Evolutionary conservation across 495 filamentous ascomycete species (phyloP).

Genomic region (Xylaria bambusicola): DNA sequence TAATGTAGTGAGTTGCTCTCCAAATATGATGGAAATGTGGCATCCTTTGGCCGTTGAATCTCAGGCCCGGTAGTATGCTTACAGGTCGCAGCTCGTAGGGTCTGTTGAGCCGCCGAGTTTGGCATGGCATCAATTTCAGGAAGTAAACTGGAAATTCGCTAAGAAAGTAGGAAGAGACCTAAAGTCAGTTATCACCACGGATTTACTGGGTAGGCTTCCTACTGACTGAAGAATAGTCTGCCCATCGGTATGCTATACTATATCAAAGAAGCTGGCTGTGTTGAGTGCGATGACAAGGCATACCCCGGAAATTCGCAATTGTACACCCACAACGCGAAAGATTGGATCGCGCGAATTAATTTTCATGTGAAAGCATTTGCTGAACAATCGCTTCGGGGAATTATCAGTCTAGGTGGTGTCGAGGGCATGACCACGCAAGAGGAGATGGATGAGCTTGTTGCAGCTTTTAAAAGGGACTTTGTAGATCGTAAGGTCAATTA

Average conservation of each 20-base stretch:
- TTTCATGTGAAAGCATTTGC: neutral
- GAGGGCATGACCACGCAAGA: slow-evolving; percentile 13
- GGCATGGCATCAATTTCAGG: slow-evolving; percentile 11
- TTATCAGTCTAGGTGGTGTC: slow-evolving; percentile 5
- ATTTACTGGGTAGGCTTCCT: too few species aligned
- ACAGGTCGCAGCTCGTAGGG: neutral
- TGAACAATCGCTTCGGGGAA: slow-evolving; percentile 1
- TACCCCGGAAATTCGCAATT: neutral
- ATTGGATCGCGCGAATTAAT: slow-evolving; percentile 6
- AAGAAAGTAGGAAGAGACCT: slow-evolving; percentile 10
- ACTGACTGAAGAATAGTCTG: slow-evolving; percentile 2
- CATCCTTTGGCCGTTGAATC: too few species aligned
- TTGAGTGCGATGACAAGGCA: slow-evolving; percentile 10
- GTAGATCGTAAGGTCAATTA: slow-evolving; percentile 2
- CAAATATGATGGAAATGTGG: too few species aligned
- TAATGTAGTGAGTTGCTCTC: neutral
- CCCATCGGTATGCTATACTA: slow-evolving; percentile 9
- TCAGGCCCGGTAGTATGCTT: neutral
- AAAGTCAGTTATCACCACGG: neutral
- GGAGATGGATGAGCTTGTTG: slow-evolving; percentile 4
- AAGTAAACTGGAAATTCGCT: slow-evolving; percentile 4
- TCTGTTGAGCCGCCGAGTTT: slow-evolving; percentile 2
- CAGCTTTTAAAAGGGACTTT: neutral
- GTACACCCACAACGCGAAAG: neutral
- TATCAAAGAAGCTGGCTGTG: slow-evolving; percentile 1